These are phyloP conservation scores for Tylopilus felleus DNA, from an alignment of 768 basidiomycete species.

Conservation along the genomic window DNA sequence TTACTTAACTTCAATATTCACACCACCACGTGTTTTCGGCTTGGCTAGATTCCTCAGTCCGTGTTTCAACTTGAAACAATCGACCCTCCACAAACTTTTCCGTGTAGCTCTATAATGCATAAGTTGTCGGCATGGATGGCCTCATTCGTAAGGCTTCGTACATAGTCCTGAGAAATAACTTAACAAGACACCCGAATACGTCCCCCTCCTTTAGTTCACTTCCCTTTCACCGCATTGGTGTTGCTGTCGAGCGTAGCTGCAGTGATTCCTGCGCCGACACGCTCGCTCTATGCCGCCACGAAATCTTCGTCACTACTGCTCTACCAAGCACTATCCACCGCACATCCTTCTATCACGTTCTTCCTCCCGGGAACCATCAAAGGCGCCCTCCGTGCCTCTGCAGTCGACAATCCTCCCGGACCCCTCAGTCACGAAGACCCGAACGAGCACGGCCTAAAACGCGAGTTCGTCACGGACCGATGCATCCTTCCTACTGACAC, in stretches of 20 bases:
- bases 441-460: slow-evolving; percentile 54
- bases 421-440: slow-evolving; percentile 45
- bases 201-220: slow-evolving; percentile 66
- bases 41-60: no score
- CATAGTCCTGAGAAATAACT: not conserved
- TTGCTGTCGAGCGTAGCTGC: slow-evolving; percentile 79
- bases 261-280: slow-evolving; percentile 80
- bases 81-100: no score
- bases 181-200: slow-evolving; percentile 39
- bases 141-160: slow-evolving; percentile 55
- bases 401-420: slow-evolving; percentile 55
- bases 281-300: slow-evolving; percentile 78
- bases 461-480: slow-evolving; percentile 54
- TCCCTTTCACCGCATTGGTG: slow-evolving; percentile 69
- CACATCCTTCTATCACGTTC: slow-evolving; percentile 64
- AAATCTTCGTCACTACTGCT: slow-evolving; percentile 78
- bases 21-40: no score
- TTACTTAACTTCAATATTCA: no score
- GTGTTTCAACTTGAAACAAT: no score
- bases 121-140: no score
- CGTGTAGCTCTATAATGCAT: no score
- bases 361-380: slow-evolving; percentile 70
- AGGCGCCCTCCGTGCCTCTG: slow-evolving; percentile 75
- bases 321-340: slow-evolving; percentile 76
- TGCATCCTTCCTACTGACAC: slow-evolving; percentile 61